Conservation (phyloP, 2,329 filamentous ascomycete genomes). For the Alternaria consortialis region DNA sequence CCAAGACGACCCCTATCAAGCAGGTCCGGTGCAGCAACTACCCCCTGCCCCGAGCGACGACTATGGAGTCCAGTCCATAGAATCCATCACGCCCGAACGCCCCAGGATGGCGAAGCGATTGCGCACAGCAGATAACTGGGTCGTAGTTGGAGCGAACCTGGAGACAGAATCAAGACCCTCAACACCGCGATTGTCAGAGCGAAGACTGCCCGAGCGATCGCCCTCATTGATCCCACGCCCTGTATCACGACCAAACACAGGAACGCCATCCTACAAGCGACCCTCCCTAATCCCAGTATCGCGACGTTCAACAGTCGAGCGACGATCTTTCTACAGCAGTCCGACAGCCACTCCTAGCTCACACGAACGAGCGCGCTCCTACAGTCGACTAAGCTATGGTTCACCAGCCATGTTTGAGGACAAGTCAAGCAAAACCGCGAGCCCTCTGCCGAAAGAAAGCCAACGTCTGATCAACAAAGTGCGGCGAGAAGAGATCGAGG, state of each 20-base stretch:
- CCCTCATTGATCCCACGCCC: constrained; percentile 50
- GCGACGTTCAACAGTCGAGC: constrained; percentile 48
- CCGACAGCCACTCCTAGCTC: constrained; percentile 19
- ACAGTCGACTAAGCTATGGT: constrained; percentile 45
- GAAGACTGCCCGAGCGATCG: constrained; percentile 37
- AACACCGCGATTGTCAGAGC: constrained; percentile 50
- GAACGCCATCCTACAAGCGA: constrained; percentile 34
- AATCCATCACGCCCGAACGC: constrained; percentile 54
- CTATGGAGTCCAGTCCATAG: constrained; percentile 57
- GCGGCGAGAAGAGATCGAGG: constrained; percentile 76
- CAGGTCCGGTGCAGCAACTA: constrained; percentile 44
- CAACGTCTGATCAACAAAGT: constrained; percentile 76
- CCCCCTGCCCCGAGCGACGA: constrained; percentile 63
- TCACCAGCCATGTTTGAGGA: constrained; percentile 39
- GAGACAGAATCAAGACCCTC: constrained; percentile 65
- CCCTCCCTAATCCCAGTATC: constrained; percentile 57
- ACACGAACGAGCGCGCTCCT: constrained; percentile 33
- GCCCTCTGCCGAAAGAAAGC: constrained; percentile 68
- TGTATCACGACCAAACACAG: constrained; percentile 30
- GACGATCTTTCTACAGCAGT: constrained; percentile 30
- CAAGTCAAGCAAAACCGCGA: constrained; percentile 29
- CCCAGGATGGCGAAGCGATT: constrained; percentile 58
- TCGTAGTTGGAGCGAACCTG: constrained; percentile 57
- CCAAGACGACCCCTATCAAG: constrained; percentile 31
- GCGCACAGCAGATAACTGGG: constrained; percentile 60